phyloP scores from a whole-genome alignment of 768 basidiomycete species.

The Saitozyma podzolica region DNA sequence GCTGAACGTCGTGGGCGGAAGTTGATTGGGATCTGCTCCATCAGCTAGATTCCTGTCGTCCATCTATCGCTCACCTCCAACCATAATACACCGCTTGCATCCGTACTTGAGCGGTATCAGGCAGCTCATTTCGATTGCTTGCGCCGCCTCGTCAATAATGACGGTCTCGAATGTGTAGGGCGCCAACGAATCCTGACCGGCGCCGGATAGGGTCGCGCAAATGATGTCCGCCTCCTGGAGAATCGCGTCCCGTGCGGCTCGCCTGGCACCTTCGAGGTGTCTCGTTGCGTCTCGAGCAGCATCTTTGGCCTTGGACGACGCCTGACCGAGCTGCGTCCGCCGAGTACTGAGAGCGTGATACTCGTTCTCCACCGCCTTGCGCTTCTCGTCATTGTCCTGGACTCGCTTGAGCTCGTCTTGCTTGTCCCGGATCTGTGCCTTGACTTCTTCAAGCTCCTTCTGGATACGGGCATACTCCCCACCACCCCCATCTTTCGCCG shows the following conservation, averaged over 20 bases:
- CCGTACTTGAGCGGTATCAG: conserved; percentile 91
- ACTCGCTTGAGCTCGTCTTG: conserved; percentile 62
- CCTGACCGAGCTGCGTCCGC: conserved; percentile 65
- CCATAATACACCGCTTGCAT: conserved; percentile 81
- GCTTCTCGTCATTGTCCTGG: conserved; percentile 63
- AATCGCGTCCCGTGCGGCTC: conserved; percentile 72
- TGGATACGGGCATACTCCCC: conserved; percentile 65
- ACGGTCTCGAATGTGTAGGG: conserved; percentile 86
- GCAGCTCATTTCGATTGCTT: conserved; percentile 91
- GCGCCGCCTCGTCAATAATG: conserved; percentile 97
- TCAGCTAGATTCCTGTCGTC: conserved; percentile 1
- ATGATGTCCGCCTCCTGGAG: conserved; percentile 87
- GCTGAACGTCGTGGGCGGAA: conserved; percentile 89
- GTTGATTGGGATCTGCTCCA: conserved; percentile 60
- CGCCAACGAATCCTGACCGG: conserved; percentile 83
- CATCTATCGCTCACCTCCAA: conserved; percentile 64
- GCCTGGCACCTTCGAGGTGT: conserved; percentile 75
- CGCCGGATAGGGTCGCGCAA: conserved; percentile 87
- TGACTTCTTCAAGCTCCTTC: conserved; percentile 69
- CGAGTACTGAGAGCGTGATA: conserved; percentile 66
- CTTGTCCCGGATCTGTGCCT: conserved; percentile 63
- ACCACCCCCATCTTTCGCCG: conserved; percentile 49
- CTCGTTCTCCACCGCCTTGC: conserved; percentile 67
- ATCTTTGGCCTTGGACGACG: conserved; percentile 76
- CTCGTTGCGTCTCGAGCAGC: conserved; percentile 76